Percentiles rank a stretch among this genome's conserved stretches.
Evolutionary conservation across 441 rosid genomes (phyloP).

Genomic region (Heliophila coronopifolia): DNA sequence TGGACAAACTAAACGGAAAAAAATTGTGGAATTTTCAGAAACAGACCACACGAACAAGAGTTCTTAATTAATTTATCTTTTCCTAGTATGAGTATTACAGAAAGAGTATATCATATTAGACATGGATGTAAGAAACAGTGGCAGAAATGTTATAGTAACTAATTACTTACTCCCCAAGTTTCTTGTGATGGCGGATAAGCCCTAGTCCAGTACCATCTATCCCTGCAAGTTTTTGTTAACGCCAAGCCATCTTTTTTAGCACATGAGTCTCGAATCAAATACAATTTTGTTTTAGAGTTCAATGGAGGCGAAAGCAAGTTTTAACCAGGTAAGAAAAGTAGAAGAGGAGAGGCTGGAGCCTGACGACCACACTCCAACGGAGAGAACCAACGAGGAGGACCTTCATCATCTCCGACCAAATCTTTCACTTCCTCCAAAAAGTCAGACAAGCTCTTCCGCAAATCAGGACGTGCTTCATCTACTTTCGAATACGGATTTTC

Average conservation of each 20-base stretch:
- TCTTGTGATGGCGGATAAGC: slow-evolving; percentile 50
- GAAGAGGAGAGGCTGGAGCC: slow-evolving; percentile 50
- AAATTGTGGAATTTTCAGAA: background rate
- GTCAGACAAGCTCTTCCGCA: slow-evolving; percentile 25
- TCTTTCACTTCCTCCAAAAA: slow-evolving; percentile 19
- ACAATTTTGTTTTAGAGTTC: no score
- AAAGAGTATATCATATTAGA: no score
- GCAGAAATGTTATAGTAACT: background rate
- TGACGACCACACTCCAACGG: slow-evolving; percentile 54
- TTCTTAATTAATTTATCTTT: no score
- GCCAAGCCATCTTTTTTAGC: no score
- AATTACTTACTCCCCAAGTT: slow-evolving; percentile 53
- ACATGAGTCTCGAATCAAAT: no score
- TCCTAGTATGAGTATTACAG: no score
- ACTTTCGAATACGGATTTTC: slow-evolving; percentile 22
- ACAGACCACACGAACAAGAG: no score
- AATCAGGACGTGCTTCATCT: slow-evolving; percentile 12
- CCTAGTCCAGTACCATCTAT: slow-evolving; percentile 90
- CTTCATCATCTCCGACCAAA: slow-evolving; percentile 28
- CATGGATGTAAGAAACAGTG: slow-evolving; percentile 4
- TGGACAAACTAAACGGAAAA: no score
- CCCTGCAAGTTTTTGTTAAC: slow-evolving; percentile 48
- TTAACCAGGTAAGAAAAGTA: slow-evolving; percentile 65
- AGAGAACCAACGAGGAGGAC: slow-evolving; percentile 80
- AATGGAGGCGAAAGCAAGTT: background rate